Percentiles rank a stretch among this genome's conserved stretches.
These are phyloP conservation scores for Coccomyxa subellipsoidea DNA, from an alignment of 163 green algal genomes.

Conservation along the genomic window DNA sequence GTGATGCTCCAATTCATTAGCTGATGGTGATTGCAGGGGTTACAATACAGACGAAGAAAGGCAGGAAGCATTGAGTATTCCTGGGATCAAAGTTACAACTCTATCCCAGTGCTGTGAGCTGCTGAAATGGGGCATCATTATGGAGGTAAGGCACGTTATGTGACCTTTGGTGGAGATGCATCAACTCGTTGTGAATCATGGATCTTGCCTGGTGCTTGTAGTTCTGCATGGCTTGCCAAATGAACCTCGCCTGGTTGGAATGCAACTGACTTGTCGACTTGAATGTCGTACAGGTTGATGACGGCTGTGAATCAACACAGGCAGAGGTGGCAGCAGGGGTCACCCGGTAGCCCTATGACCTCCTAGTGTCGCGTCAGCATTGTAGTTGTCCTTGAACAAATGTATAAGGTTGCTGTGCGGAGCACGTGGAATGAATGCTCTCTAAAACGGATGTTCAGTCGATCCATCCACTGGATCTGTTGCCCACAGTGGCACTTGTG, in stretches of 20 bases:
- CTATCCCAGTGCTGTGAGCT: conserved; percentile 46
- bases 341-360: background rate
- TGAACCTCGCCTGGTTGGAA: too few relatives aligned
- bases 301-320: conserved; percentile 32
- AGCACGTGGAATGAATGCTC: background rate
- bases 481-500: too few relatives aligned
- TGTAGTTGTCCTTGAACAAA: too few relatives aligned
- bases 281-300: conserved; percentile 25
- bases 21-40: background rate
- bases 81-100: conserved; percentile 29
- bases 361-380: background rate
- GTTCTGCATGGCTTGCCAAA: too few relatives aligned
- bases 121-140: conserved; percentile 45
- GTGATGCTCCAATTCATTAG: too few relatives aligned
- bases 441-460: background rate
- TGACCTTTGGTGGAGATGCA: too few relatives aligned
- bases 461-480: too few relatives aligned
- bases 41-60: background rate
- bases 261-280: too few relatives aligned
- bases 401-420: background rate
- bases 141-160: conserved; percentile 32
- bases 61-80: background rate
- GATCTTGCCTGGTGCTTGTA: too few relatives aligned
- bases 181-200: too few relatives aligned
- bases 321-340: conserved; percentile 23